These are phyloP conservation scores for Chaetomium olivaceum DNA, from an alignment of 2,329 filamentous ascomycete genomes.

Conservation along the genomic window DNA sequence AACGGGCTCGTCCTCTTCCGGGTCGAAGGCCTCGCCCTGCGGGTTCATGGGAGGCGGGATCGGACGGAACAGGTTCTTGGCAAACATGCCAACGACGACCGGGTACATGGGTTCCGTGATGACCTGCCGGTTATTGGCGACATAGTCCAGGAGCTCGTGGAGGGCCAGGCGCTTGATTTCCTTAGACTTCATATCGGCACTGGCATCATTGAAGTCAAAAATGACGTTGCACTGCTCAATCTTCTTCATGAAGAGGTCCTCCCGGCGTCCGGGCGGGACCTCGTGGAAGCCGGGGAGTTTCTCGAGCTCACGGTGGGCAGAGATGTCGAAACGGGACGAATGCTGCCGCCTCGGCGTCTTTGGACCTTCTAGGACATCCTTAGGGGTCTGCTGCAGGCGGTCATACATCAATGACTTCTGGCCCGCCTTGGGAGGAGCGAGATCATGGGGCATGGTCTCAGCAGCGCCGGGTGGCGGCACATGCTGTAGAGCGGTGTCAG, in stretches of 20 bases:
- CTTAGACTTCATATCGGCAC: conserved; percentile 98
- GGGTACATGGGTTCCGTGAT: conserved; percentile 99
- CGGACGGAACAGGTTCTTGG: conserved; percentile 95
- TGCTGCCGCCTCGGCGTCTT: conserved; percentile 95
- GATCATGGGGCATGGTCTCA: conserved; percentile 97
- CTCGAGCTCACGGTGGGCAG: conserved; percentile 91
- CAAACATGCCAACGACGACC: conserved; percentile 97
- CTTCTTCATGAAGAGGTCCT: conserved; percentile 99
- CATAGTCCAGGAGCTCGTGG: conserved; percentile 95
- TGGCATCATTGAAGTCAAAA: conserved; percentile 98
- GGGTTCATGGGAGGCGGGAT: conserved; percentile 97
- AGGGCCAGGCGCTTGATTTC: conserved; percentile 97
- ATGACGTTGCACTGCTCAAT: conserved; percentile 99
- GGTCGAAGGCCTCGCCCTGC: conserved; percentile 96
- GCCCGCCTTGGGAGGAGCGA: conserved; percentile 88
- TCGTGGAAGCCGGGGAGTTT: conserved; percentile 98
- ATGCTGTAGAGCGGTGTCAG: conserved; percentile 59
- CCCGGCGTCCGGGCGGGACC: conserved; percentile 88
- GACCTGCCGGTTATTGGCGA: conserved; percentile 96
- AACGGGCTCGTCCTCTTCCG: conserved; percentile 97
- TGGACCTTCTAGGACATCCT: conserved; percentile 93
- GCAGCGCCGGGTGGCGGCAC: conserved; percentile 87
- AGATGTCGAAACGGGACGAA: conserved; percentile 97
- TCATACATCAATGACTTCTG: conserved; percentile 88
- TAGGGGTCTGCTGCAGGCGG: conserved; percentile 87